Evolutionary conservation across 1,139 yeast genomes (phyloP).

Genomic region (Lodderomyces oxycetoniae): DNA sequence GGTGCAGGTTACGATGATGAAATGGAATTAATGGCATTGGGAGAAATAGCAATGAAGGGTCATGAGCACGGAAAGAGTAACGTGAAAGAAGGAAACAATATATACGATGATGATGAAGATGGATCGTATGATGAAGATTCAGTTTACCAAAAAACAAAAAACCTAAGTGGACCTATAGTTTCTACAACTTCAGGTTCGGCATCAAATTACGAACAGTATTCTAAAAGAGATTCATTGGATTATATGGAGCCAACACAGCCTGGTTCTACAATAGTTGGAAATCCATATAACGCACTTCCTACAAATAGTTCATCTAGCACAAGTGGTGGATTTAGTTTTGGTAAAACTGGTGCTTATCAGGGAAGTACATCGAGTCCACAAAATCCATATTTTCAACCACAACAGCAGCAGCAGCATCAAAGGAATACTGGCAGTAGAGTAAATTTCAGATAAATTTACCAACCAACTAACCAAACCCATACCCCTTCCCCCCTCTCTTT

Average conservation of each 20-base stretch:
- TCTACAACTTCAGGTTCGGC: slow-evolving; percentile 5
- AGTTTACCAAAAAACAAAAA: slow-evolving; percentile 6
- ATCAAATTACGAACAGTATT: slow-evolving; percentile 14
- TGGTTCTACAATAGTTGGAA: slow-evolving; percentile 36
- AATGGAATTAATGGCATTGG: slow-evolving; percentile 81
- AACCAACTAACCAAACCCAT: too few relatives aligned
- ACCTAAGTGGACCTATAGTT: slow-evolving; percentile 6
- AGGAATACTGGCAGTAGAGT: slow-evolving; percentile 5
- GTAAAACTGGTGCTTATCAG: slow-evolving; percentile 11
- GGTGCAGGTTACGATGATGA: slow-evolving; percentile 46
- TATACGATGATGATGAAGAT: slow-evolving; percentile 32
- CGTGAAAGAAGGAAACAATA: slow-evolving; percentile 23
- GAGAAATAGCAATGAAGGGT: slow-evolving; percentile 83
- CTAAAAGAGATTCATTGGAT: slow-evolving; percentile 32
- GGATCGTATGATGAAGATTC: slow-evolving; percentile 23
- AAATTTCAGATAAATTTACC: neutral
- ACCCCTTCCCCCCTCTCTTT: too few relatives aligned
- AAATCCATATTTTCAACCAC: slow-evolving; percentile 9
- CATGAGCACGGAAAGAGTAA: slow-evolving; percentile 44
- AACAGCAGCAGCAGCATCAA: slow-evolving; percentile 9
- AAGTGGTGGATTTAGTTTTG: slow-evolving; percentile 13
- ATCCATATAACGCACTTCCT: slow-evolving; percentile 29
- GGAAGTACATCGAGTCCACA: slow-evolving; percentile 12
- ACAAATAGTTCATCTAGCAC: slow-evolving; percentile 3
- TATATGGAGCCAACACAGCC: slow-evolving; percentile 42